Conservation (phyloP, 192 early-diverging fungal species). For the Coemansia sp. region DNA sequence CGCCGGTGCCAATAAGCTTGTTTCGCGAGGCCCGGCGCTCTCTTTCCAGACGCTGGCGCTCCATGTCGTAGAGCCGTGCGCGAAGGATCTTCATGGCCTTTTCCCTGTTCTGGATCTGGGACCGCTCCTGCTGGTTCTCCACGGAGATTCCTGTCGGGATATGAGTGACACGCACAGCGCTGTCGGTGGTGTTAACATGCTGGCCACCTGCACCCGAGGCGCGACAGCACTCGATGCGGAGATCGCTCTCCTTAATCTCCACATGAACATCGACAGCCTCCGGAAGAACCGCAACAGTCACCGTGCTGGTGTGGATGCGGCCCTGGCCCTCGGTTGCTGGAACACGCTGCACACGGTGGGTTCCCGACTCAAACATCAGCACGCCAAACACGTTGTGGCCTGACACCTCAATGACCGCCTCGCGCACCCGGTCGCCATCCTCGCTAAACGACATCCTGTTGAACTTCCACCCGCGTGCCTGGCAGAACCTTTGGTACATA, state of each 20-base stretch:
- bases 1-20: conserved; percentile 67
- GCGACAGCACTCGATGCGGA: conserved; percentile 72
- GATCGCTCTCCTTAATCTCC: conserved; percentile 64
- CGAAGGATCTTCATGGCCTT: conserved; percentile 83
- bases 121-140: conserved; percentile 87
- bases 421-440: conserved; percentile 54
- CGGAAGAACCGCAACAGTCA: conserved; percentile 78
- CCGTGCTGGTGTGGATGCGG: conserved; percentile 74
- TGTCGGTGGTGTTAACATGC: conserved; percentile 96
- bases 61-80: conserved; percentile 73
- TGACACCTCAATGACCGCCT: conserved; percentile 63
- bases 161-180: conserved; percentile 91
- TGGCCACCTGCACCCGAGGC: conserved; percentile 85
- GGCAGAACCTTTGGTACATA: conserved; percentile 76
- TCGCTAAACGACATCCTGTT: conserved; percentile 51
- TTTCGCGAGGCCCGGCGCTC: conserved; percentile 64
- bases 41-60: conserved; percentile 59
- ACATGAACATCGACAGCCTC: conserved; percentile 72
- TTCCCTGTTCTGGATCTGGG: conserved; percentile 89
- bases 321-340: conserved; percentile 78
- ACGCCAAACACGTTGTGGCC: conserved; percentile 72
- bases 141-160: conserved; percentile 87
- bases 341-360: conserved; percentile 81
- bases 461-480: conserved; percentile 65
- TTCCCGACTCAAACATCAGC: conserved; percentile 79